Conservation (phyloP, 805 yeast species). For the Yamadazyma philogaea region DNA sequence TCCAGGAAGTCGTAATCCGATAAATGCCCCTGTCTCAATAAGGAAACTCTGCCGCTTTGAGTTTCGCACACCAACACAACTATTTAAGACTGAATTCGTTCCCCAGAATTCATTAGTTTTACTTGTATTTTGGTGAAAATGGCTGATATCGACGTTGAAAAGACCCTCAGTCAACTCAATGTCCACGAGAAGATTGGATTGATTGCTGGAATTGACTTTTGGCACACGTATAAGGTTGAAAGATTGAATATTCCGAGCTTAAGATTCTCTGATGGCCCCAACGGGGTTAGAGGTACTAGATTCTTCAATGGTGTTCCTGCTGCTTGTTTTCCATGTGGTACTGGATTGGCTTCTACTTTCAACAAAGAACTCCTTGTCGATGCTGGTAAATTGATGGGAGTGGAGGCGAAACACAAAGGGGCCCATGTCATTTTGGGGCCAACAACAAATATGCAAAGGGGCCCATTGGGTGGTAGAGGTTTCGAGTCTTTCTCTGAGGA, state of each 20-base stretch:
- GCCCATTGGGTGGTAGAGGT: constrained; percentile 34
- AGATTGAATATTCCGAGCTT: constrained; percentile 44
- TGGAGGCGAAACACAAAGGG: constrained; percentile 30
- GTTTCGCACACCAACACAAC: neutral
- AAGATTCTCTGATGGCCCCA: constrained; percentile 40
- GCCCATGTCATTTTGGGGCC: constrained; percentile 32
- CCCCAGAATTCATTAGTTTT: neutral
- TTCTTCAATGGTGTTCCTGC: constrained; percentile 27
- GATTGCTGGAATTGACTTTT: constrained; percentile 42
- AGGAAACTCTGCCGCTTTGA: neutral
- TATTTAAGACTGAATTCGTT: neutral
- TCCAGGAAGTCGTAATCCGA: neutral
- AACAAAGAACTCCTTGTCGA: constrained; percentile 31
- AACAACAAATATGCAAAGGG: constrained; percentile 32
- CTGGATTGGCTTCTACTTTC: constrained; percentile 32
- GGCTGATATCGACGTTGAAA: constrained; percentile 25
- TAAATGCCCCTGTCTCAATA: neutral
- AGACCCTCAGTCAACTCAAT: constrained; percentile 18
- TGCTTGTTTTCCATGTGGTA: constrained; percentile 35
- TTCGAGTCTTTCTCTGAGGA: constrained; percentile 34
- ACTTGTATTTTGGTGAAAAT: constrained; percentile 3
- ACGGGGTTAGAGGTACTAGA: constrained; percentile 32
- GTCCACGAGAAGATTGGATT: constrained; percentile 32
- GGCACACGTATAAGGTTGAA: constrained; percentile 46
- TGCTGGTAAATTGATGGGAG: constrained; percentile 32